A percentile compares a stretch with the other conserved stretches of the same genome.
phyloP scores from a whole-genome alignment of 139 green algal genomes.

The Chlamydomonas sp. region DNA sequence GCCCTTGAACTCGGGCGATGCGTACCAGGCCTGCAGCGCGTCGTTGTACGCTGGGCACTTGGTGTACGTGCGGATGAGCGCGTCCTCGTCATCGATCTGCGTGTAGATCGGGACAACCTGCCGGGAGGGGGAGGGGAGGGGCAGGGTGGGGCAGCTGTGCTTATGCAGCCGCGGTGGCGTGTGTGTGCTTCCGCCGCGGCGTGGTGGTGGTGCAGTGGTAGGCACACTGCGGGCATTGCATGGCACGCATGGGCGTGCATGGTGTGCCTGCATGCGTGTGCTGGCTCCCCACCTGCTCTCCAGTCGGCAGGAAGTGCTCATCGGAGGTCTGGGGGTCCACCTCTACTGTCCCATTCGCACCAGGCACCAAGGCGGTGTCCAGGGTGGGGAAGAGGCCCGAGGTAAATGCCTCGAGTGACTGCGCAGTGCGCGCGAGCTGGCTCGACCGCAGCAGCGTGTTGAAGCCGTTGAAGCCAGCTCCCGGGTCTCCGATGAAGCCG shows the following conservation, averaged over 20 bases:
- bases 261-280: neutral
- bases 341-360: neutral
- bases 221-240: neutral
- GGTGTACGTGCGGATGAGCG: conserved; percentile 43
- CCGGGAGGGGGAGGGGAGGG: neutral
- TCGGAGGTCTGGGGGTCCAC: neutral
- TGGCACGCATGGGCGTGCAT: neutral
- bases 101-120: conserved; percentile 37
- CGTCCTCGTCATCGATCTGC: conserved; percentile 25
- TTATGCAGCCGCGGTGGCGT: neutral
- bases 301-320: conserved; percentile 21
- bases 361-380: too few relatives aligned
- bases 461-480: conserved; percentile 16
- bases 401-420: conserved; percentile 21
- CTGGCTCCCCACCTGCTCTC: conserved; percentile 20
- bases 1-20: conserved; percentile 27
- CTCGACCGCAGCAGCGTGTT: conserved; percentile 26
- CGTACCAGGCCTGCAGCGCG: conserved; percentile 20
- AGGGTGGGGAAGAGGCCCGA: conserved; percentile 22
- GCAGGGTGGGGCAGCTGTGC: neutral
- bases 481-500: neutral
- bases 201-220: neutral
- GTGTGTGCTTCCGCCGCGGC: neutral
- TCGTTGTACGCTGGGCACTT: conserved; percentile 30
- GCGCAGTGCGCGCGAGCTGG: conserved; percentile 39